A percentile compares a stretch with the other conserved stretches of the same genome.
phyloP scores from a whole-genome alignment of 768 basidiomycete species.

The Pisolithus tinctorius region DNA sequence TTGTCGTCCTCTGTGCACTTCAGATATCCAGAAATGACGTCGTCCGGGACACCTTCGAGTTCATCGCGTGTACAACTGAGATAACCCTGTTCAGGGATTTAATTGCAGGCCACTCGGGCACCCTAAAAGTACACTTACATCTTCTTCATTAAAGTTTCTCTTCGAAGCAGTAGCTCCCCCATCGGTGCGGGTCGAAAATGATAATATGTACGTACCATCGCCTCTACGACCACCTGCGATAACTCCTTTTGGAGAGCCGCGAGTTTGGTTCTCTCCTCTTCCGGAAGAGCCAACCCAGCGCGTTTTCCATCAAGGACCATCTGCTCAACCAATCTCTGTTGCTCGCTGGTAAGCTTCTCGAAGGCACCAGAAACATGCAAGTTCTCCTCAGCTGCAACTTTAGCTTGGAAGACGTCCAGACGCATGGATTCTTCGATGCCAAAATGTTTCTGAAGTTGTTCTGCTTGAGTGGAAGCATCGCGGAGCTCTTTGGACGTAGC shows the following conservation, averaged over 20 bases:
- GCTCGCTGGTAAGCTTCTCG: slow-evolving; percentile 58
- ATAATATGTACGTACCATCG: slow-evolving; percentile 46
- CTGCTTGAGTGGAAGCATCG: slow-evolving; percentile 72
- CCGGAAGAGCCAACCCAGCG: slow-evolving; percentile 70
- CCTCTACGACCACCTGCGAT: slow-evolving; percentile 70
- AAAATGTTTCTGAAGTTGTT: slow-evolving; percentile 62
- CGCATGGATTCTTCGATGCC: slow-evolving; percentile 76
- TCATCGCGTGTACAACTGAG: slow-evolving; percentile 65
- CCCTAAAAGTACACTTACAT: slow-evolving; percentile 33
- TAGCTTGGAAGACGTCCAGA: slow-evolving; percentile 70
- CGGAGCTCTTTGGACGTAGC: slow-evolving; percentile 68
- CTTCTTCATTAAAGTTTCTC: slow-evolving; percentile 91
- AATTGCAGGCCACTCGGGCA: background rate
- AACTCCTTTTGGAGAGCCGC: slow-evolving; percentile 67
- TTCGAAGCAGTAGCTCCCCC: slow-evolving; percentile 16
- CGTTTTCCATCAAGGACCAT: slow-evolving; percentile 75
- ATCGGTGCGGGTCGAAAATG: background rate
- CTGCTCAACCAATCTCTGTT: slow-evolving; percentile 72
- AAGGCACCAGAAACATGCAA: slow-evolving; percentile 54
- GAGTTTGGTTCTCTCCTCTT: slow-evolving; percentile 51
- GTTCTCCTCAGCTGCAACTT: slow-evolving; percentile 63
- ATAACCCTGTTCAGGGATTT: slow-evolving; percentile 35
- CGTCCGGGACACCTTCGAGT: slow-evolving; percentile 71
- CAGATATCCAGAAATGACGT: slow-evolving; percentile 71
- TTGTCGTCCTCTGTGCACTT: slow-evolving; percentile 53